Evolutionary conservation across 164 flowering plant genomes (phyloP), one percentile per base, ranked within the genome.

Genomic region (Magnolia changhungtana): DNA sequence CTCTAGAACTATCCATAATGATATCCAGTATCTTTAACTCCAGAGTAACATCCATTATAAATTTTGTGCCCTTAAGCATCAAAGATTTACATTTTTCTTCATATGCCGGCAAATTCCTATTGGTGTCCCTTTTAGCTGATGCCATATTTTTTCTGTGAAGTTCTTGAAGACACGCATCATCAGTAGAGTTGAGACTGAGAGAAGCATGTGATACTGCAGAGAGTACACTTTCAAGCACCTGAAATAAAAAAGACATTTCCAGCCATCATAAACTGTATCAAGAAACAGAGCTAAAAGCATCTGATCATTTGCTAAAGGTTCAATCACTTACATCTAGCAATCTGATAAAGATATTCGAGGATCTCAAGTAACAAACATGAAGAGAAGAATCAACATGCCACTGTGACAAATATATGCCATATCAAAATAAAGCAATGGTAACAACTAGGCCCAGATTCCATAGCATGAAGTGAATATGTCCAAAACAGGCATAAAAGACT

Each of bases 21-120:
- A 90, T 16, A 83, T 87, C 85, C 70, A 88, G 55, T 63, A 89
- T 78, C 70, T 80, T 77, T 13, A 94, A 55, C 61, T 87, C 91
- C 80, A 84, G 84, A 71, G 77, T 80, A 45, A 82, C 84, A 74
- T 80, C 86, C 64, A 88, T 49, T 63, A 69, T 61, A 74, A 86
- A 76, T 7, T 75, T 68, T 51, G 78, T 79, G 67, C 74, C 75
- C 72, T 76, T 77, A 61, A 70, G 76, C 73, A 80, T 76, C 63
- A 79, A 84, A 52, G 81, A 4, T 50, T 69, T 63, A 72, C 51
- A 80, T 59, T 73, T 66, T 11, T 50, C 79, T 74, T 63, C 74
- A 66, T 67, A 68, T 14, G 29, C 72, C 24, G 72, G 55, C 69
- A 55, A 66, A 67, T 75, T 79, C 70, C 70, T 78, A 65, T 72